Evolutionary conservation across 1,139 yeast genomes (phyloP).

Genomic region (Saccharomyces pastorianus): DNA sequence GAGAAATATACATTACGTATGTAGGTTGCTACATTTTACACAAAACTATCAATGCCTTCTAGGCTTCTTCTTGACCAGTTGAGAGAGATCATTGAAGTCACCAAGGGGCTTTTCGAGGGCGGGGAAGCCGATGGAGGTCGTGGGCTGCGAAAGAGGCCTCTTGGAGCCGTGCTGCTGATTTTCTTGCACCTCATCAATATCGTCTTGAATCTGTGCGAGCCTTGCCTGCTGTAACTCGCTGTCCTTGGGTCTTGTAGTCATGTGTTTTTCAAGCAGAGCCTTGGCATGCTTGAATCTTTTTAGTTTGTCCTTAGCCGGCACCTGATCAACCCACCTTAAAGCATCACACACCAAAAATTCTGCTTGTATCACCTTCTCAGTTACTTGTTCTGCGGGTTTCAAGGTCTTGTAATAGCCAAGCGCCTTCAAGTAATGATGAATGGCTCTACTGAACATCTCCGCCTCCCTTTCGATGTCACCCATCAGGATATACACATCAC

Average conservation of each 20-base stretch:
- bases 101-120: conserved; percentile 14
- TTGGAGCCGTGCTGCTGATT: conserved; percentile 1
- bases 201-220: conserved; percentile 2
- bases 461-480: conserved; percentile 71
- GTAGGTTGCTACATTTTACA: conserved; percentile 3
- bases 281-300: conserved; percentile 4
- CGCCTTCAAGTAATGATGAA: conserved; percentile 14
- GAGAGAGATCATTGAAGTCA: conserved; percentile 48
- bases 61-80: conserved; percentile 49
- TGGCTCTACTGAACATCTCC: conserved; percentile 16
- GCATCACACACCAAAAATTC: neutral
- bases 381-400: neutral
- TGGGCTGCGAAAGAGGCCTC: conserved; percentile 1
- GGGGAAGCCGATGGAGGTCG: conserved; percentile 37
- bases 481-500: conserved; percentile 69
- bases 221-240: neutral
- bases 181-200: conserved; percentile 2
- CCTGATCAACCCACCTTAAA: neutral
- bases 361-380: neutral
- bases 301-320: neutral
- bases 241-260: conserved; percentile 27
- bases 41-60: conserved; percentile 13
- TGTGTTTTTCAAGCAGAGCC: conserved; percentile 43
- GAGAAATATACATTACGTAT: neutral
- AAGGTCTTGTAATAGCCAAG: conserved; percentile 28